A percentile compares a stretch with the other conserved stretches of the same genome.
phyloP scores from a whole-genome alignment of 352 stramenopile species.

The Globisporangium parvum region DNA sequence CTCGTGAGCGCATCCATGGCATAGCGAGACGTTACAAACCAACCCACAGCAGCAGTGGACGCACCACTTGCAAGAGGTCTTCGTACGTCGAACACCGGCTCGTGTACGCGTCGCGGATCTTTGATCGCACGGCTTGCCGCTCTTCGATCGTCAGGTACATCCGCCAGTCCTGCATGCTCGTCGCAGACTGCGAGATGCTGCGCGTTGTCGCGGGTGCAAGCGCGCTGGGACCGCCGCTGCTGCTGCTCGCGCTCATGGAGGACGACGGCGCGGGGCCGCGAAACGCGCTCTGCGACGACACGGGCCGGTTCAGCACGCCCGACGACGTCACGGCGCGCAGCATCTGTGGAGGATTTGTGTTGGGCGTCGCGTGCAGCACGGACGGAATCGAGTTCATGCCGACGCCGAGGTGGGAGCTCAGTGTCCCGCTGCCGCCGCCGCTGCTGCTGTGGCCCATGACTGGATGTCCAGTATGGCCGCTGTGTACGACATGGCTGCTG shows the following conservation, averaged over 20 bases:
- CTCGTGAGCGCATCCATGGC: too few relatives aligned
- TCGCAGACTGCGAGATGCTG: slow-evolving; percentile 50
- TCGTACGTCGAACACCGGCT: slow-evolving; percentile 82
- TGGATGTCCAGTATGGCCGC: slow-evolving; percentile 3
- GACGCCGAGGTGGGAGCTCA: slow-evolving; percentile 38
- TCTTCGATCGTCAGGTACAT: slow-evolving; percentile 90
- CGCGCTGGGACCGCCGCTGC: slow-evolving; percentile 10
- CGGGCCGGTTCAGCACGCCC: slow-evolving; percentile 70
- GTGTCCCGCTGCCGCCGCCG: background rate
- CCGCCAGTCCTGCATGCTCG: slow-evolving; percentile 81
- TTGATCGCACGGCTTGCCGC: slow-evolving; percentile 79
- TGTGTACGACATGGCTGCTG: background rate
- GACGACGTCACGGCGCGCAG: slow-evolving; percentile 78
- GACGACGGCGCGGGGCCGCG: slow-evolving; percentile 17
- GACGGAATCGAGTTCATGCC: slow-evolving; percentile 78
- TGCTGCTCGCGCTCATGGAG: slow-evolving; percentile 11
- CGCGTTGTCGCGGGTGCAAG: slow-evolving; percentile 32
- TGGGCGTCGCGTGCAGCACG: slow-evolving; percentile 58
- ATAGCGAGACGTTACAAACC: background rate
- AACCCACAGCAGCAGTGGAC: slow-evolving; percentile 10
- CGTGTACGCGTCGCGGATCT: slow-evolving; percentile 84
- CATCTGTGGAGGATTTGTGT: slow-evolving; percentile 78
- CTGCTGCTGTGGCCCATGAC: slow-evolving; percentile 24
- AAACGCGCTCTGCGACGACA: slow-evolving; percentile 15
- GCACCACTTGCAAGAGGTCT: slow-evolving; percentile 85